A percentile compares a stretch with the other conserved stretches of the same genome.
Evolutionary conservation across 176 grass and related monocot species (phyloP).

Genomic region (Saccharum officinarum): DNA sequence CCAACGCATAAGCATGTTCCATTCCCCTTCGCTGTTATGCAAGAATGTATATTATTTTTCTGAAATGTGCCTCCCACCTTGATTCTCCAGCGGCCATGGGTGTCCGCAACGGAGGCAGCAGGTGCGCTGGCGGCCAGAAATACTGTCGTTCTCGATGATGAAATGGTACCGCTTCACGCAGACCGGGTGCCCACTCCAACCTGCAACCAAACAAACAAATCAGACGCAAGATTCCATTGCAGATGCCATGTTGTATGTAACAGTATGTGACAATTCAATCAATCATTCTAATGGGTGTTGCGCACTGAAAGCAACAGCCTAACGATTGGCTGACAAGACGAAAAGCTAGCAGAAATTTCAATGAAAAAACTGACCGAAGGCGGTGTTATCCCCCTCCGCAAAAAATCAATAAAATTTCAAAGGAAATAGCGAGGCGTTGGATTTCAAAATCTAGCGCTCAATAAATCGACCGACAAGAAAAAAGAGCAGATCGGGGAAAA

Average conservation of each 20-base stretch:
- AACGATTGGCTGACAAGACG: background rate
- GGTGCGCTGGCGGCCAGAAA: slow-evolving; percentile 43
- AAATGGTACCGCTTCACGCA: slow-evolving; percentile 98
- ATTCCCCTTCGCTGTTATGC: background rate
- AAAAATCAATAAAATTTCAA: background rate
- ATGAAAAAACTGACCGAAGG: no score
- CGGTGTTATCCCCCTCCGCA: background rate
- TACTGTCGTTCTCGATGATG: slow-evolving; percentile 83
- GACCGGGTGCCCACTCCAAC: slow-evolving; percentile 93
- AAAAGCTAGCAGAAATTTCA: background rate
- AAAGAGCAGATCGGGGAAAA: background rate
- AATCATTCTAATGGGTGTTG: background rate
- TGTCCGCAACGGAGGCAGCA: slow-evolving; percentile 83
- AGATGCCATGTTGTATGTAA: slow-evolving; percentile 12
- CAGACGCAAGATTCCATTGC: slow-evolving; percentile 23
- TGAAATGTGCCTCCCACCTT: slow-evolving; percentile 58
- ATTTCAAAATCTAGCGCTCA: background rate
- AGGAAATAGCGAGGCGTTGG: background rate
- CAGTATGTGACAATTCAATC: background rate
- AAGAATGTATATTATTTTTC: background rate
- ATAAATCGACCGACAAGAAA: background rate
- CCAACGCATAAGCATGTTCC: no score
- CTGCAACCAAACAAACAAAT: slow-evolving; percentile 53
- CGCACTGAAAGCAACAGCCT: slow-evolving; percentile 28
- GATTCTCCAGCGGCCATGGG: slow-evolving; percentile 60